A percentile compares a stretch with the other conserved stretches of the same genome.
Evolutionary conservation across 2,329 filamentous ascomycete genomes (phyloP).

Genomic region (Fusarium oligoseptatum): DNA sequence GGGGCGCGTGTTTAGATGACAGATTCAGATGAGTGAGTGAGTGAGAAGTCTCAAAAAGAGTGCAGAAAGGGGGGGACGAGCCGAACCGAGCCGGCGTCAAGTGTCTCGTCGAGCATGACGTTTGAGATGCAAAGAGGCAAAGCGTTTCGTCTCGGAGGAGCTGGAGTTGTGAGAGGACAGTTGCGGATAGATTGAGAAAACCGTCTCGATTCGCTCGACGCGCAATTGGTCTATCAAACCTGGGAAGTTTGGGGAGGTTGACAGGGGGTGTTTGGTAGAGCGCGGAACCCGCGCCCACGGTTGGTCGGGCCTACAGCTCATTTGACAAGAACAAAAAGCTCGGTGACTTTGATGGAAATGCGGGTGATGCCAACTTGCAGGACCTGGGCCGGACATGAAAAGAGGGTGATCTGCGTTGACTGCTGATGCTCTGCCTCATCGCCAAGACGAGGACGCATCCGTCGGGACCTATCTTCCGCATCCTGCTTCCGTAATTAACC

Average conservation of each 20-base stretch:
- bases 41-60: conserved; percentile 5
- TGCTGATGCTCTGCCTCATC: conserved; percentile 13
- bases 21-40: neutral
- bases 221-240: conserved; percentile 4
- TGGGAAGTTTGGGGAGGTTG: conserved; percentile 4
- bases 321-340: conserved; percentile 1
- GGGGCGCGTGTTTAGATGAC: conserved; percentile 21
- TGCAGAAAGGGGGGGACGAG: conserved; percentile 29
- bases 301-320: conserved; percentile 5
- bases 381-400: conserved; percentile 13
- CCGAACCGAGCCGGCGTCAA: conserved; percentile 28
- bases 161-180: conserved; percentile 6
- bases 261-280: conserved; percentile 5
- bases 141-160: conserved; percentile 5
- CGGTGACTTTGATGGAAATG: conserved; percentile 9
- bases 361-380: conserved; percentile 22
- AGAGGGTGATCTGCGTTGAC: conserved; percentile 26
- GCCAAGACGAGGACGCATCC: conserved; percentile 26
- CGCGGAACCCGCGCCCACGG: conserved; percentile 9
- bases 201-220: conserved; percentile 6
- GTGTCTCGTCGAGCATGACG: conserved; percentile 12
- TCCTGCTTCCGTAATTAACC: neutral
- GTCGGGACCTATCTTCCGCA: neutral
- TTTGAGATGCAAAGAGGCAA: conserved; percentile 10
- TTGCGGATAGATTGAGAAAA: conserved; percentile 21